Evolutionary conservation across 768 basidiomycete genomes (phyloP).

Genomic region (Phaffia tasmanica): DNA sequence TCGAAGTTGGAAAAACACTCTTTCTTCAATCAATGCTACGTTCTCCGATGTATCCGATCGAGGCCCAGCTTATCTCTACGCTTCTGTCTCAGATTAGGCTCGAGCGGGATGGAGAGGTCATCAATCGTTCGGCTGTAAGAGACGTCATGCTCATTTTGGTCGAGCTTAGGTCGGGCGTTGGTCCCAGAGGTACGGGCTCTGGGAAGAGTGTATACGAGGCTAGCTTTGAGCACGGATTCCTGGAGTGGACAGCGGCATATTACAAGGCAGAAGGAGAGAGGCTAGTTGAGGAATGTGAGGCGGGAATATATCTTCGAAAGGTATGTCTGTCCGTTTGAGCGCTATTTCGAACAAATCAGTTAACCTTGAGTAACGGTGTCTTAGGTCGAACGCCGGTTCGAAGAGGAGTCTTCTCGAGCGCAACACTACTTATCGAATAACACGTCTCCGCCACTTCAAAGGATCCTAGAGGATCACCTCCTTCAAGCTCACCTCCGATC

Average conservation of each 20-base stretch:
- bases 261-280: conserved; percentile 64
- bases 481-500: conserved; percentile 63
- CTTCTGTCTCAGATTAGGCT: conserved; percentile 75
- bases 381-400: conserved; percentile 69
- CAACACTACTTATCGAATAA: conserved; percentile 73
- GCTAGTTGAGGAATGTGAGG: conserved; percentile 62
- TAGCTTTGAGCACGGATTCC: conserved; percentile 70
- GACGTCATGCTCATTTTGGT: conserved; percentile 77
- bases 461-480: conserved; percentile 65
- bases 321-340: conserved; percentile 44
- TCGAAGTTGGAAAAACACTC: conserved; percentile 65
- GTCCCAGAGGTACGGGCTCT: background rate
- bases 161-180: conserved; percentile 48
- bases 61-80: conserved; percentile 67
- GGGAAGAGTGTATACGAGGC: conserved; percentile 58
- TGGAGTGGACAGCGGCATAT: conserved; percentile 65
- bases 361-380: background rate
- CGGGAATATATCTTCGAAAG: conserved; percentile 65
- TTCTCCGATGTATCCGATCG: conserved; percentile 52
- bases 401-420: conserved; percentile 70
- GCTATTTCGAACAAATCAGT: background rate
- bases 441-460: conserved; percentile 56
- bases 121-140: conserved; percentile 82
- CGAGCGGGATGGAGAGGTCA: conserved; percentile 80
- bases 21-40: conserved; percentile 64